phyloP scores from a whole-genome alignment of 2,329 filamentous ascomycete species.

The Pseudogymnoascus verrucosus region DNA sequence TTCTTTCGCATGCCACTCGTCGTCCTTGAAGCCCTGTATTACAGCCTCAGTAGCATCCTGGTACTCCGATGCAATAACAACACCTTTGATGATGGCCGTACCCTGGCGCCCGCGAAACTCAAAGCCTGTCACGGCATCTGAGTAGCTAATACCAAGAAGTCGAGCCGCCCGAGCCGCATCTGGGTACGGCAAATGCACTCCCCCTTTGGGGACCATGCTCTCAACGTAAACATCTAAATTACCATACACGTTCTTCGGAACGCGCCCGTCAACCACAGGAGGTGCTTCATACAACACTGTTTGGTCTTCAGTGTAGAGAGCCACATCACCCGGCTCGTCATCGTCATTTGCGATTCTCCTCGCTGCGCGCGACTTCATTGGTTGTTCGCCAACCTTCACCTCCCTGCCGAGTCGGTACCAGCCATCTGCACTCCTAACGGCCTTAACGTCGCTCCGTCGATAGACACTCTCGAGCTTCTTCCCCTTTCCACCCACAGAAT shows the following conservation, averaged over 20 bases:
- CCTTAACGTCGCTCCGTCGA: constrained; percentile 69
- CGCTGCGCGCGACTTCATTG: constrained; percentile 64
- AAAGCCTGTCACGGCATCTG: constrained; percentile 85
- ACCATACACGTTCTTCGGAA: constrained; percentile 87
- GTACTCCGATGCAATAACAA: constrained; percentile 66
- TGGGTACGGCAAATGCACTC: constrained; percentile 58
- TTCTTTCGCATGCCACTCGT: constrained; percentile 55
- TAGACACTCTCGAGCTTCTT: constrained; percentile 66
- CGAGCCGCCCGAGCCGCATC: constrained; percentile 64
- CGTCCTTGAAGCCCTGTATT: constrained; percentile 58
- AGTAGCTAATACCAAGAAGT: constrained; percentile 73
- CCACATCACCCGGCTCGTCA: constrained; percentile 40
- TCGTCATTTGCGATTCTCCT: constrained; percentile 30
- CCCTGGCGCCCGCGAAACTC: constrained; percentile 78
- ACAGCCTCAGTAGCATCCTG: constrained; percentile 64
- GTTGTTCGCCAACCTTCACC: constrained; percentile 70
- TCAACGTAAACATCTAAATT: constrained; percentile 92
- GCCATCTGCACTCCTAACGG: constrained; percentile 70
- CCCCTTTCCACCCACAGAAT: constrained; percentile 20
- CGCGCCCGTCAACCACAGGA: constrained; percentile 62
- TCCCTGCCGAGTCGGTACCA: constrained; percentile 87
- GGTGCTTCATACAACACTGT: constrained; percentile 69
- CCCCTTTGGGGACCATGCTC: constrained; percentile 80
- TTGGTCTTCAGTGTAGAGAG: constrained; percentile 54
- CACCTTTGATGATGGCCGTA: constrained; percentile 72